Percentiles rank a stretch among this genome's conserved stretches.
Evolutionary conservation across 352 stramenopile genomes (phyloP).

Genomic region (Phytophthora hibernalis): DNA sequence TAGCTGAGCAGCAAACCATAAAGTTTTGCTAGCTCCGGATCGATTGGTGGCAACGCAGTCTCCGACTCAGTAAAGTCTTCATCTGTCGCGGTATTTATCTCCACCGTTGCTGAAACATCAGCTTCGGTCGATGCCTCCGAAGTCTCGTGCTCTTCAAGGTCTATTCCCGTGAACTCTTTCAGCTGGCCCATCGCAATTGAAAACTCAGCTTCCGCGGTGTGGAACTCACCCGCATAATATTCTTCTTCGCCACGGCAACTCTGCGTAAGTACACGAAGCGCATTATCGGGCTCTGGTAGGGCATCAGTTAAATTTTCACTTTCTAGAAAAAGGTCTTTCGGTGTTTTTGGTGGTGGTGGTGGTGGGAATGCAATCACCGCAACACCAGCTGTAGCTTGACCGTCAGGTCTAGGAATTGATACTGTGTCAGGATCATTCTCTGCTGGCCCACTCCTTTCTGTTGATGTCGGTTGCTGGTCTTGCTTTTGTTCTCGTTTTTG

Average conservation of each 20-base stretch:
- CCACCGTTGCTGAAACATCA: background rate
- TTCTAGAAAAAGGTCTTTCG: slow-evolving; percentile 47
- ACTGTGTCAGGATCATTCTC: slow-evolving; percentile 3
- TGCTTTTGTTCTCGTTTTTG: background rate
- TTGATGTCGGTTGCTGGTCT: background rate
- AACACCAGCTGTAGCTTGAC: background rate
- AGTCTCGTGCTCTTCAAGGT: slow-evolving; percentile 20
- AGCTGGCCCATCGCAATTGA: slow-evolving; percentile 42
- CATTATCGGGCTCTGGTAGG: slow-evolving; percentile 28
- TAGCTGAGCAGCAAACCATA: slow-evolving; percentile 56
- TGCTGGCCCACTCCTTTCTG: background rate
- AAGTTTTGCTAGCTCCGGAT: slow-evolving; percentile 46
- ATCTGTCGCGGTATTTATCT: background rate
- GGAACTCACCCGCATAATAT: slow-evolving; percentile 53
- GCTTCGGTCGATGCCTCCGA: background rate
- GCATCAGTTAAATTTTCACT: slow-evolving; percentile 28
- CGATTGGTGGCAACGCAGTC: slow-evolving; percentile 17
- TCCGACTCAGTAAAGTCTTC: background rate
- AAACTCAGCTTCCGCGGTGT: slow-evolving; percentile 49
- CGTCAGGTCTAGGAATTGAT: background rate
- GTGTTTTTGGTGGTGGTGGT: slow-evolving; percentile 7
- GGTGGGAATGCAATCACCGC: background rate
- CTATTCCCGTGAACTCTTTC: slow-evolving; percentile 22
- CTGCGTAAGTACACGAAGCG: slow-evolving; percentile 33
- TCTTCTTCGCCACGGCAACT: slow-evolving; percentile 48